These are phyloP conservation scores for Penicillium crustosum DNA, from an alignment of 2,329 filamentous ascomycete species.

Conservation along the genomic window DNA sequence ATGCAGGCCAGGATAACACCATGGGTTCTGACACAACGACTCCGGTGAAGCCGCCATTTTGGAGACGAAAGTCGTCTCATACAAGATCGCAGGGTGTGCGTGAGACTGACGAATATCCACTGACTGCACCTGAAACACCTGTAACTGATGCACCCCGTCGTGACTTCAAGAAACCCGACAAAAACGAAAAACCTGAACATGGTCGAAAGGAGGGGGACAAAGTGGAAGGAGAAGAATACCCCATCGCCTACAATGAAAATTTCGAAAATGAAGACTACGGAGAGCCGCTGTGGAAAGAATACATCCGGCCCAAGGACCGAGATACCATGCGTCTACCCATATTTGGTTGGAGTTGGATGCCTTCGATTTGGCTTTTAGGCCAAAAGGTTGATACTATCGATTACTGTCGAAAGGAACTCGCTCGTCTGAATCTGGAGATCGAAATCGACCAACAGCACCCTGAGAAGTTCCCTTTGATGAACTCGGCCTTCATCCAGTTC, in stretches of 20 bases:
- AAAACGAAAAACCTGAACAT: constrained; percentile 12
- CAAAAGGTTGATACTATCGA: constrained; percentile 95
- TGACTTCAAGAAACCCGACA: constrained; percentile 9
- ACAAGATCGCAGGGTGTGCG: constrained; percentile 26
- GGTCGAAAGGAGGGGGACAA: constrained; percentile 28
- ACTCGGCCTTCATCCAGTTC: constrained; percentile 96
- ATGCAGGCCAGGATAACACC: background rate
- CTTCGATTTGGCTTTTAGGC: constrained; percentile 73
- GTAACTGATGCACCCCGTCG: constrained; percentile 7
- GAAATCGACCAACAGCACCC: constrained; percentile 83
- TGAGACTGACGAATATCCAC: constrained; percentile 38
- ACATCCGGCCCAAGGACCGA: constrained; percentile 76
- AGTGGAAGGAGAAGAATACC: constrained; percentile 53
- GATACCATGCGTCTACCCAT: constrained; percentile 77
- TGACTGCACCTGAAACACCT: constrained; percentile 37
- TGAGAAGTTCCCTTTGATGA: constrained; percentile 87
- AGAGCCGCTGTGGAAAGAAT: constrained; percentile 75
- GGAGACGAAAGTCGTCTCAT: constrained; percentile 36
- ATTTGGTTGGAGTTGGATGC: constrained; percentile 66
- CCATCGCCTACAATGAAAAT: constrained; percentile 61
- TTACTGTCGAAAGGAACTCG: constrained; percentile 81
- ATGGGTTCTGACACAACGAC: constrained; percentile 6
- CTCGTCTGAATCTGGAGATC: constrained; percentile 86
- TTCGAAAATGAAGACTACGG: constrained; percentile 62
- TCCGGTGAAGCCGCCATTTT: constrained; percentile 32